Conservation (phyloP, 148 eudicot species). For the Euryodendron excelsum region DNA sequence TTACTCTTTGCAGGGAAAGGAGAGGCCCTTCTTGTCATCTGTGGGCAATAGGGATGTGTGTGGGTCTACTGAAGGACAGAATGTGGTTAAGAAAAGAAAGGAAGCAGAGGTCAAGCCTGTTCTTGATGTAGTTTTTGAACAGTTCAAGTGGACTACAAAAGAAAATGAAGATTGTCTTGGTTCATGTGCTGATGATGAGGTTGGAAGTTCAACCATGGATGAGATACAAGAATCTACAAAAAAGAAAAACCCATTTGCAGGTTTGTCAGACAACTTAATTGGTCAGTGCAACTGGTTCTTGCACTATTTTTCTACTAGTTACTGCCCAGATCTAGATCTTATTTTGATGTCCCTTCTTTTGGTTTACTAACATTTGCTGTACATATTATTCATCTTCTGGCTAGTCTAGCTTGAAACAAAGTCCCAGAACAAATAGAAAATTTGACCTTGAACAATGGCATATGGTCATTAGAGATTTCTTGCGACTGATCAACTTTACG, state of each 20-base stretch:
- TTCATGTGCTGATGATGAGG: slow-evolving; percentile 12
- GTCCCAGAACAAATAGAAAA: background rate
- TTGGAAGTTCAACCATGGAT: slow-evolving; percentile 6
- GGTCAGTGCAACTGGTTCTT: slow-evolving; percentile 8
- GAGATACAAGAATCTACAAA: slow-evolving; percentile 30
- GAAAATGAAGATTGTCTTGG: slow-evolving; percentile 2
- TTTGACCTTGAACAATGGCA: background rate
- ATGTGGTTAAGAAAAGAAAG: slow-evolving; percentile 17
- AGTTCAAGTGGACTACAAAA: slow-evolving; percentile 39
- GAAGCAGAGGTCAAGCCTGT: slow-evolving; percentile 22
- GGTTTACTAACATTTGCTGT: too few species aligned
- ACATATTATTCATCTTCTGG: background rate
- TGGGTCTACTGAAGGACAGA: slow-evolving; percentile 17
- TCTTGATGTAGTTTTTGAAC: slow-evolving; percentile 54
- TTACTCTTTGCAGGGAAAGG: slow-evolving; percentile 30
- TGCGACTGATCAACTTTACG: background rate
- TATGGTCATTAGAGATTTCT: background rate
- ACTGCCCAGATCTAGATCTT: background rate
- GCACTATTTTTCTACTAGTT: background rate
- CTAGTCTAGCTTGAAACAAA: background rate
- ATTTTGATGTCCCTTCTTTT: background rate
- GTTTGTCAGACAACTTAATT: slow-evolving; percentile 16
- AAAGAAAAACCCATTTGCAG: slow-evolving; percentile 40
- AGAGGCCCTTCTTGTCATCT: slow-evolving; percentile 31
- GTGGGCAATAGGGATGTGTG: background rate